Evolutionary conservation across 31 red algal species (phyloP).

Genomic region (Bonnemaisonia californica): DNA sequence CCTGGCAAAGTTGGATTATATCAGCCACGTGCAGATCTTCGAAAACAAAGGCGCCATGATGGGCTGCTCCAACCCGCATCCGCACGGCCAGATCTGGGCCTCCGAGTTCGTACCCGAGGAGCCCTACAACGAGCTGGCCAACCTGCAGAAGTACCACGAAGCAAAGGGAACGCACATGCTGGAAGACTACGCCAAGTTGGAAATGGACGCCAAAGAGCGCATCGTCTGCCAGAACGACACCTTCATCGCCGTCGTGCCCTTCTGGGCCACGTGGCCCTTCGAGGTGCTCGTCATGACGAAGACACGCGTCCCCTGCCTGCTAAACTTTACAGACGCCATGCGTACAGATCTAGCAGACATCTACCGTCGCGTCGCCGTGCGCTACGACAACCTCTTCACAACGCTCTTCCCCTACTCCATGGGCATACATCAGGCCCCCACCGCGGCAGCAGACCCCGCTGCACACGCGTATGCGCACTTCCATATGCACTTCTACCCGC

Average conservation of each 20-base stretch:
- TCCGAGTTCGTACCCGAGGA: constrained; percentile 91
- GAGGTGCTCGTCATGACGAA: constrained; percentile 80
- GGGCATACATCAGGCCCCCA: constrained; percentile 93
- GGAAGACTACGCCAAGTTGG: constrained; percentile 74
- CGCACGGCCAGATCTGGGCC: constrained; percentile 96
- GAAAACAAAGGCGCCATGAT: constrained; percentile 98
- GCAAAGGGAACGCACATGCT: constrained; percentile 80
- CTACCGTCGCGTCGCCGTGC: constrained; percentile 78
- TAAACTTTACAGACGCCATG: constrained; percentile 69
- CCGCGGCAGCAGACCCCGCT: constrained; percentile 24
- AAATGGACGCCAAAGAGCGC: constrained; percentile 74
- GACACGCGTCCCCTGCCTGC: constrained; percentile 50
- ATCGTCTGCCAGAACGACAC: constrained; percentile 86
- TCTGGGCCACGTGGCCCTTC: constrained; percentile 98
- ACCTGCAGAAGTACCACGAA: constrained; percentile 66
- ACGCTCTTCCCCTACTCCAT: constrained; percentile 95
- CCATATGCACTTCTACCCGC: constrained; percentile 97
- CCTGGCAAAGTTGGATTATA: constrained; percentile 68
- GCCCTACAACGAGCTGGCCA: constrained; percentile 58
- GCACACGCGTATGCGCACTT: constrained; percentile 72
- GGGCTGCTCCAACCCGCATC: constrained; percentile 98
- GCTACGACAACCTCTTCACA: constrained; percentile 97
- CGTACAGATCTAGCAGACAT: constrained; percentile 87
- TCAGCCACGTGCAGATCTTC: constrained; percentile 94
- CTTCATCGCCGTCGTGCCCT: constrained; percentile 93